These are phyloP conservation scores for Podospora australis DNA, from an alignment of 495 filamentous ascomycete species.

Conservation along the genomic window DNA sequence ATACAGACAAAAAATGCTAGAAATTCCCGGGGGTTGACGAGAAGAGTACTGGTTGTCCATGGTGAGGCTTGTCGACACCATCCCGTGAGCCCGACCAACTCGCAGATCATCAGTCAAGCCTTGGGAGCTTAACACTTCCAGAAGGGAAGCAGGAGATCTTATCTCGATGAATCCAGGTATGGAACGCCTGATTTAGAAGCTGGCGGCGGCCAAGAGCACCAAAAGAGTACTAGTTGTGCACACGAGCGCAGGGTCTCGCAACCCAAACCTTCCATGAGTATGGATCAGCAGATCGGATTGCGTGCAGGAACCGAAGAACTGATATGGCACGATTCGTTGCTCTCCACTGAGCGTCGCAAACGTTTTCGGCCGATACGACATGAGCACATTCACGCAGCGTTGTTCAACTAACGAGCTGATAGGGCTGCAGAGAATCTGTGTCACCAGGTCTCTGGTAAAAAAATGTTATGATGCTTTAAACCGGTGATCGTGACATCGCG, in stretches of 20 bases:
- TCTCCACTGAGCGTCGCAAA: background rate
- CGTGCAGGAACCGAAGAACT: slow-evolving; percentile 3
- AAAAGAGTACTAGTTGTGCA: background rate
- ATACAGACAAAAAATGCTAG: no score
- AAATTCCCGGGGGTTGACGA: no score
- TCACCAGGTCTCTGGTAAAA: slow-evolving; percentile 13
- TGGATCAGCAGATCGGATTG: slow-evolving; percentile 8
- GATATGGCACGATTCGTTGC: background rate
- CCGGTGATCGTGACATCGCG: background rate
- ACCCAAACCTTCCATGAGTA: background rate
- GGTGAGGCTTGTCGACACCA: no score
- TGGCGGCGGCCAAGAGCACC: background rate
- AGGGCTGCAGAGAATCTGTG: slow-evolving; percentile 22
- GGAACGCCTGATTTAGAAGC: no score
- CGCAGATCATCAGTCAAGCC: no score
- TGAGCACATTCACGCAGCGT: background rate
- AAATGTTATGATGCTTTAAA: background rate
- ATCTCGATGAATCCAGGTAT: no score
- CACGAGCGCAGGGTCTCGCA: background rate
- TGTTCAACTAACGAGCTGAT: slow-evolving; percentile 13
- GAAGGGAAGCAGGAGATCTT: no score
- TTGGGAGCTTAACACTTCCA: no score
- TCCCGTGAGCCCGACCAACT: no score
- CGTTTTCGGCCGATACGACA: background rate
- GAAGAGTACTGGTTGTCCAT: no score